Evolutionary conservation across 768 basidiomycete species (phyloP), one percentile per base, ranked within the genome.

Genomic region (Nidularia pulvinata): DNA sequence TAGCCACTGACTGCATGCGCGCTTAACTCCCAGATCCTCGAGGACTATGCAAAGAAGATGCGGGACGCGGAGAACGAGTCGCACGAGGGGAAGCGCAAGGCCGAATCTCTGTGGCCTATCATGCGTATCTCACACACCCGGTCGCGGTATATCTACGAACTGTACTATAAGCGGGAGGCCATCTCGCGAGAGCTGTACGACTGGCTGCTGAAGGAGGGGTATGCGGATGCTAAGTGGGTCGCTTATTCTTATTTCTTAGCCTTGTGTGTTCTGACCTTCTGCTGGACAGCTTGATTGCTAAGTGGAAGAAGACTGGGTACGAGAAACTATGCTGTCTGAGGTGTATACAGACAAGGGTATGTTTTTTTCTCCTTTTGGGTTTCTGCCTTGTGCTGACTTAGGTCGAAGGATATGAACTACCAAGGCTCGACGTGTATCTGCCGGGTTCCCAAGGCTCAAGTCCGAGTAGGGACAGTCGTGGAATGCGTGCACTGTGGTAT

Each of bases 41-140:
- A 98, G 60, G 97, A 98, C 73, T 99, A 98, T 69, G 91, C 93
- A 44, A 93, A 94, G 78, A 98, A 97, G 78, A 99, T 99, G 97
- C 80, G 97, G 51, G 97, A 99, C 71, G 97, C 92, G 1, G 97
- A 99, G 79, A 97, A 95, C 65, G 97, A 99, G 74, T 87, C 89
- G 1, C 97, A 99, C 68, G 97, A 99, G 69, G 97, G 97, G 57
- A 98, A 99, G 70, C 92, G 95, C 68, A 94, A 91, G 71, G 84
- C 88, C 25, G 93, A 95, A 73, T 90, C 90, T 5, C 70, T 94
- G 37, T 95, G 97, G 96, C 94, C 96, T 43, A 97, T 99, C 56
- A 98, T 98, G 95, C 87, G 94, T 35, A 94, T 98, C 65, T 91
- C 93, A 16, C 97, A 99, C 72, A 89, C 95, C 7, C 88, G 97